Evolutionary conservation across 192 early-diverging fungal genomes (phyloP).

Genomic region (Lobosporangium transversale): DNA sequence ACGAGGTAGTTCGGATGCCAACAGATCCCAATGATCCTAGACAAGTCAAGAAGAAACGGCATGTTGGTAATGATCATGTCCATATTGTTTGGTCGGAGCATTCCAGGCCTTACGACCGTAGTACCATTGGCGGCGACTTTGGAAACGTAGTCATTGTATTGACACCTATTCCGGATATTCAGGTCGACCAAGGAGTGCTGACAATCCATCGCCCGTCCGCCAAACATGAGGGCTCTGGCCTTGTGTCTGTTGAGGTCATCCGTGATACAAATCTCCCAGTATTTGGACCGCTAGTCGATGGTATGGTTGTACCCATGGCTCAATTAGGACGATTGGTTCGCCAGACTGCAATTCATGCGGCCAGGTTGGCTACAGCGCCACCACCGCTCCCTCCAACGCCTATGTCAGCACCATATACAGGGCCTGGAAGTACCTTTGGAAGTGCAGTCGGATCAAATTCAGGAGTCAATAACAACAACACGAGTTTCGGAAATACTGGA

Average conservation of each 20-base stretch:
- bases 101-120: slow-evolving; percentile 81
- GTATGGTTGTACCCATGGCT: slow-evolving; percentile 79
- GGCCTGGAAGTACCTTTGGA: not conserved
- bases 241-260: slow-evolving; percentile 65
- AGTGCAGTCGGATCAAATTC: not conserved
- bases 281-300: slow-evolving; percentile 89
- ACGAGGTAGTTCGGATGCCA: slow-evolving; percentile 91
- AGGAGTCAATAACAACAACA: not conserved
- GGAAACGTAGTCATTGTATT: slow-evolving; percentile 96
- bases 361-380: slow-evolving; percentile 38
- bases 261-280: slow-evolving; percentile 67
- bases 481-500: not conserved
- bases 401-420: slow-evolving; percentile 12
- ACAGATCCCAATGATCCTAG: slow-evolving; percentile 81
- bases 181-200: slow-evolving; percentile 9
- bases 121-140: slow-evolving; percentile 97
- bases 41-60: slow-evolving; percentile 96
- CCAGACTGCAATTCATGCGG: slow-evolving; percentile 83
- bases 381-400: slow-evolving; percentile 47
- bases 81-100: slow-evolving; percentile 99
- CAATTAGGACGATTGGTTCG: slow-evolving; percentile 82
- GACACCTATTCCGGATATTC: slow-evolving; percentile 77
- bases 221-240: not conserved
- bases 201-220: not conserved
- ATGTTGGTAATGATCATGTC: slow-evolving; percentile 98